These are phyloP conservation scores for Chaetomium fimeti DNA, from an alignment of 495 filamentous ascomycete genomes.

Conservation along the genomic window DNA sequence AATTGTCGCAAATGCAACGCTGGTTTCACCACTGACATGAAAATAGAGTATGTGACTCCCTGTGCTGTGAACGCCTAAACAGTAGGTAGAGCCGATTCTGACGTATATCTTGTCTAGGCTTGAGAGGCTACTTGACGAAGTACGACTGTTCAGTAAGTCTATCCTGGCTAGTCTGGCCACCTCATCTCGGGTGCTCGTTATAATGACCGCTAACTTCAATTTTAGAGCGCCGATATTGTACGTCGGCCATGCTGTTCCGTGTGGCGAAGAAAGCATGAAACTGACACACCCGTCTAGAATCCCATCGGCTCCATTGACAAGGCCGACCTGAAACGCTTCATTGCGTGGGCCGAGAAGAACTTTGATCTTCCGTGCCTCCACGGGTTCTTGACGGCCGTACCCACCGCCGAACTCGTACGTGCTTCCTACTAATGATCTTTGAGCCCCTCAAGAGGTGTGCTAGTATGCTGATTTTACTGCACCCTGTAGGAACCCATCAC, in stretches of 20 bases:
- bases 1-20: background rate
- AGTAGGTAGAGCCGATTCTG: background rate
- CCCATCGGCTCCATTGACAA: constrained; percentile 73
- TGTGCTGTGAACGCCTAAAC: too few species aligned
- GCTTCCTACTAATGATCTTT: background rate
- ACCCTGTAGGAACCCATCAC: constrained; percentile 64
- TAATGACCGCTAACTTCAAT: background rate
- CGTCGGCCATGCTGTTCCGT: constrained; percentile 37
- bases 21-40: constrained; percentile 36
- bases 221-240: constrained; percentile 29
- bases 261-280: constrained; percentile 22
- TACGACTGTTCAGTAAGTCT: constrained; percentile 31
- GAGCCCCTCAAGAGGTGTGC: background rate
- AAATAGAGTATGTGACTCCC: constrained; percentile 6
- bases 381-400: constrained; percentile 70
- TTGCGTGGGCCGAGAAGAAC: constrained; percentile 56
- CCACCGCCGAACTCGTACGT: constrained; percentile 69
- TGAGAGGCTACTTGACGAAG: constrained; percentile 59
- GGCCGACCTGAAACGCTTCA: constrained; percentile 75
- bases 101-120: constrained; percentile 21
- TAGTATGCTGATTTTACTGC: background rate
- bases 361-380: constrained; percentile 75
- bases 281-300: constrained; percentile 49
- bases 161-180: background rate
- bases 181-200: background rate